phyloP scores from a whole-genome alignment of 2,329 filamentous ascomycete genomes.

The Xylariales sp. region DNA sequence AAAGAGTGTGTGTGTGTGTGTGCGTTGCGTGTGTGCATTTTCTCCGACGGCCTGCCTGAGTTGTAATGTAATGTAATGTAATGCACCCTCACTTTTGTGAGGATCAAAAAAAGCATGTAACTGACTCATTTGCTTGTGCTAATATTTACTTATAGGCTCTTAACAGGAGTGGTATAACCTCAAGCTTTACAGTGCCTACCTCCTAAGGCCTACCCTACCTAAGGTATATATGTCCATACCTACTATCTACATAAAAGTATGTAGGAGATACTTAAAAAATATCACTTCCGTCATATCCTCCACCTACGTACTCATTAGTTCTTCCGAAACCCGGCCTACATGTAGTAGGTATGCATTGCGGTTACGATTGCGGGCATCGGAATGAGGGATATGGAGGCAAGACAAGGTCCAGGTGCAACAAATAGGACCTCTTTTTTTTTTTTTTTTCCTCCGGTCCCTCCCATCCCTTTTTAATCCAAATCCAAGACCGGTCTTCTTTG shows the following conservation, averaged over 20 bases:
- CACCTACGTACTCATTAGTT: neutral
- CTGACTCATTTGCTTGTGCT: neutral
- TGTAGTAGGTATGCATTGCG: neutral
- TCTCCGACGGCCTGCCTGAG: slow-evolving; percentile 1
- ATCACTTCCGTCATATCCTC: neutral
- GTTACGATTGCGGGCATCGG: slow-evolving; percentile 11
- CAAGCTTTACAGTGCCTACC: neutral
- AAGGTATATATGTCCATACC: too few relatives aligned
- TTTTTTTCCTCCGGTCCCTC: slow-evolving; percentile 23
- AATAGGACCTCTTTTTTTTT: slow-evolving; percentile 8
- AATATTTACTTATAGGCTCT: neutral
- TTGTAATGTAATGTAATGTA: too few relatives aligned
- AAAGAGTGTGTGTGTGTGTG: too few relatives aligned
- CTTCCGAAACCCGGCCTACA: slow-evolving; percentile 27
- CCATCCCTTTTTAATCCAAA: neutral
- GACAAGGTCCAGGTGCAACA: slow-evolving; percentile 24
- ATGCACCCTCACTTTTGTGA: too few relatives aligned
- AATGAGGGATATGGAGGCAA: slow-evolving; percentile 24
- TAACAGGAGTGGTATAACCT: neutral
- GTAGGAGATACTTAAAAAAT: neutral
- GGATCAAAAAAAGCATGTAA: neutral
- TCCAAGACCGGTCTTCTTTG: slow-evolving; percentile 10
- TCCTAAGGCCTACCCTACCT: too few relatives aligned
- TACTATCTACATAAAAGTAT: too few relatives aligned
- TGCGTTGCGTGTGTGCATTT: slow-evolving; percentile 1